Conservation (phyloP, 2,329 filamentous ascomycete genomes). For the Trichophyton mentagrophytes region DNA sequence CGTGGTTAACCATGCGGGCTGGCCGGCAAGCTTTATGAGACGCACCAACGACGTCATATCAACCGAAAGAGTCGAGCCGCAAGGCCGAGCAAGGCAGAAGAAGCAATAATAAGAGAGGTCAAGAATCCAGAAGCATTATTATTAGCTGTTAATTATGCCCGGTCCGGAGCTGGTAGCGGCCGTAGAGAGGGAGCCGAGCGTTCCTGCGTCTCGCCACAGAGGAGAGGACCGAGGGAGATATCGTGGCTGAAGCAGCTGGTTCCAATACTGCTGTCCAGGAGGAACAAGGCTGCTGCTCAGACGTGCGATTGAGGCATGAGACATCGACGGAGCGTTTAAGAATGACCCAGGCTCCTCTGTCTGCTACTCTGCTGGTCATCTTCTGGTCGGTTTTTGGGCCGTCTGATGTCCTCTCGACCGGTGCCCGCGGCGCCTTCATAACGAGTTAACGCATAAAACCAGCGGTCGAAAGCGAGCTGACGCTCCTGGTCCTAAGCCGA, state of each 20-base stretch:
- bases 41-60: background rate
- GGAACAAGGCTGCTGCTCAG: background rate
- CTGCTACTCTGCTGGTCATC: background rate
- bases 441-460: background rate
- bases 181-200: background rate
- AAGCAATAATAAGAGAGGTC: background rate
- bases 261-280: background rate
- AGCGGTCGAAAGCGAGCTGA: background rate
- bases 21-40: background rate
- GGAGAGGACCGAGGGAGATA: background rate
- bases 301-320: background rate
- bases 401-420: background rate
- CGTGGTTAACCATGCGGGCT: background rate
- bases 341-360: background rate
- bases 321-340: background rate
- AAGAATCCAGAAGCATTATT: background rate
- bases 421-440: background rate
- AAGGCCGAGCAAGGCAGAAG: background rate
- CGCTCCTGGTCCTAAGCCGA: background rate
- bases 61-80: background rate
- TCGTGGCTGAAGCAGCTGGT: background rate
- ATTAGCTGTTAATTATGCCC: background rate
- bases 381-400: background rate
- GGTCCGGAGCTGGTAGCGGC: background rate
- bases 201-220: background rate